Base-by-base conservation (phyloP, 495 filamentous ascomycete genomes). In the Penicillium verhagenii region DNA sequence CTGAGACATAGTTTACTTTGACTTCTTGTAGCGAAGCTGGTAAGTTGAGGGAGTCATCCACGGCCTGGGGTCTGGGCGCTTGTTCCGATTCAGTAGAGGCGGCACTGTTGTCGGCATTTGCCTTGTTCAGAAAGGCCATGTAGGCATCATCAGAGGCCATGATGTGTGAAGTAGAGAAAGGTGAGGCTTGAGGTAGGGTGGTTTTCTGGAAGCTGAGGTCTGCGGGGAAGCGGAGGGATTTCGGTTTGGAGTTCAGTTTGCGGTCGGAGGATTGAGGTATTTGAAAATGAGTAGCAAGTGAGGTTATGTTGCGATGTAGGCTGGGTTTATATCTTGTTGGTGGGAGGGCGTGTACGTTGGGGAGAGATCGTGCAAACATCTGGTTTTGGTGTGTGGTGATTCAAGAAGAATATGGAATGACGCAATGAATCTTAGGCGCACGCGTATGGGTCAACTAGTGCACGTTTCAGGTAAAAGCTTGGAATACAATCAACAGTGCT, bases 91-190 rank as follows among this genome's bases (percentile, higher is more conserved):
- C 50, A n/a, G n/a, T n/a, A 21, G 68, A 72, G 53, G 68, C 72
- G 16, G 71, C 75, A 53, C 77, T 73, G 16, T 82, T 82, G 65
- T 89, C 84, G 64, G 82, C 70, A 72, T 93, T 94, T 38, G 90
- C 91, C 70, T 93, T 92, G 68, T 94, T 75, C 46, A 96, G 77
- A 66, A 96, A 95, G 60, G 83, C 74, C 69, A 82, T 78, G 78
- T 95, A 96, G 59, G 84, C 84, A 46, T 88, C 84, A 76, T 96
- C 91, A 19, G 87, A 86, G 18, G 86, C 82, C 86, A 91, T 92
- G 50, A 56, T 66, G 57, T 46, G 53, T 42, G 63, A 45, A 26
- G 58, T 66, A 38, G 61, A 70, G 53, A 61, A 68, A 16, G 52
- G 44, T 33, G 53, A 53, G 40, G 44, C 24, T 6, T 24, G 47